Evolutionary conservation across 139 green algal genomes (phyloP).

Genomic region (Tetradesmus lagerheimii): DNA sequence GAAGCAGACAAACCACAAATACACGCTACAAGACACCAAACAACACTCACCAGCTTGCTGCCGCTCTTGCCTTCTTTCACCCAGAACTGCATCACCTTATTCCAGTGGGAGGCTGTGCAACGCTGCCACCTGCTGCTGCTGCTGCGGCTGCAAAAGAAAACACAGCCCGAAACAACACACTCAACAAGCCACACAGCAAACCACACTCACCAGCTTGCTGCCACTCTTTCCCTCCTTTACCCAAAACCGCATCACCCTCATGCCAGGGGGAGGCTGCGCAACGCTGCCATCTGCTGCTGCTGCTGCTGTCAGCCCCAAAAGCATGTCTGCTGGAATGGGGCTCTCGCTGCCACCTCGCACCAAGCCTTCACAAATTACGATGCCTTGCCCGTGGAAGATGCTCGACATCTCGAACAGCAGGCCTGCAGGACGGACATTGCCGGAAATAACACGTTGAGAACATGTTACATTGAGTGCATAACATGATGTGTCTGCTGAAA

Average conservation of each 20-base stretch:
- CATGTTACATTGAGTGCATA: background rate
- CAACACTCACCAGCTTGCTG: background rate
- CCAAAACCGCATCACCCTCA: slow-evolving; percentile 23
- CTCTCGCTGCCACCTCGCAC: background rate
- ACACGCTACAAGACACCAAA: background rate
- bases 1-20: too few species aligned
- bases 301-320: too few species aligned
- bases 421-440: background rate
- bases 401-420: slow-evolving; percentile 23
- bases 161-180: too few species aligned
- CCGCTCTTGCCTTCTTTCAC: background rate
- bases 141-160: too few species aligned
- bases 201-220: slow-evolving; percentile 34
- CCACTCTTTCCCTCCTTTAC: slow-evolving; percentile 7
- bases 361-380: slow-evolving; percentile 1
- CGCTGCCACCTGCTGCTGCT: too few species aligned
- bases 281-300: too few species aligned
- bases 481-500: background rate
- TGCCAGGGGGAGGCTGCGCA: too few species aligned
- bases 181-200: too few species aligned
- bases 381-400: slow-evolving; percentile 33
- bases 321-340: too few species aligned
- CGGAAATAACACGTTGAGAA: background rate
- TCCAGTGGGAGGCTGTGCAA: too few species aligned
- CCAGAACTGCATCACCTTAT: background rate